These are phyloP conservation scores for Suillus bovinus DNA, from an alignment of 768 basidiomycete genomes.

Conservation along the genomic window DNA sequence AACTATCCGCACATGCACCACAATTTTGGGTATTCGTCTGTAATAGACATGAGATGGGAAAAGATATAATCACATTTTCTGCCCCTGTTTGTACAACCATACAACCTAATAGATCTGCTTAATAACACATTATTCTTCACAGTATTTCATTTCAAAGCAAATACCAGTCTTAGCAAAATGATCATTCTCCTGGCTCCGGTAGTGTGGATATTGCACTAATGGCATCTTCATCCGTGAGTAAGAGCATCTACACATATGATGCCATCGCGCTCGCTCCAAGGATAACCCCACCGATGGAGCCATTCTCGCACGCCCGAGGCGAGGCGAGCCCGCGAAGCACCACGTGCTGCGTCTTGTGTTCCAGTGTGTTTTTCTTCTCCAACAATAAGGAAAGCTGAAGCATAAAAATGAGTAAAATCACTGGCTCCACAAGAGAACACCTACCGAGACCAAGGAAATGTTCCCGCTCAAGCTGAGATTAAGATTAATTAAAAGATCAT, in stretches of 20 bases:
- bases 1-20: neutral
- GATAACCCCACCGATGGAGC: conserved; percentile 93
- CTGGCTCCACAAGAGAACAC: conserved; percentile 21
- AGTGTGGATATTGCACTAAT: neutral
- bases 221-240: conserved; percentile 56
- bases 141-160: conserved; percentile 9
- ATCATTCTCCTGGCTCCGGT: conserved; percentile 6
- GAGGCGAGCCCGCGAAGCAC: conserved; percentile 80
- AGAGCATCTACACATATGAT: conserved; percentile 86
- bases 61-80: conserved; percentile 3
- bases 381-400: conserved; percentile 80
- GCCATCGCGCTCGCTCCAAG: conserved; percentile 92
- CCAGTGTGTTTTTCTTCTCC: conserved; percentile 97
- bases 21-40: too few relatives aligned
- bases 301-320: conserved; percentile 88
- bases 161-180: conserved; percentile 8
- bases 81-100: conserved; percentile 14
- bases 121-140: conserved; percentile 6
- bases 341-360: conserved; percentile 80
- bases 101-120: conserved; percentile 11
- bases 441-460: conserved; percentile 84
- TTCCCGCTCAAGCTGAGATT: conserved; percentile 75
- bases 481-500: conserved; percentile 16
- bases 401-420: conserved; percentile 12
- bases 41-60: neutral